Base-by-base conservation (phyloP, 179 eudicot species). In the Corrigiola litoralis region DNA sequence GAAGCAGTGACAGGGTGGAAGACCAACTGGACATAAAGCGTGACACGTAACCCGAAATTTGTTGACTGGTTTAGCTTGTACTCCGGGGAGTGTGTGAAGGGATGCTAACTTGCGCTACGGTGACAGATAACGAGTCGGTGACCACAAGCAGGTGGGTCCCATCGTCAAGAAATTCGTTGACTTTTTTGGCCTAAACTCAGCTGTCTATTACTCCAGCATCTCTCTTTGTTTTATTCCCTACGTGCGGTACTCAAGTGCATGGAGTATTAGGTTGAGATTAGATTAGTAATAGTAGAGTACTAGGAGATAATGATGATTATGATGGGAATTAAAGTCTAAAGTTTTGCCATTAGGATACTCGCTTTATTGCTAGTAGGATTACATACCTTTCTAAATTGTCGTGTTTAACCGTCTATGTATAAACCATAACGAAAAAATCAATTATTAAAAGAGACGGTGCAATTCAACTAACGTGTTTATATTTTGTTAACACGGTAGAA, bases 131-230 rank as follows among this genome's bases (percentile, higher is more conserved):
- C 27, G 12, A 69, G 53, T 53, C 61, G 68, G 57, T 70, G 74
- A 70, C 68, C 23, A 41, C 33, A 51, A 5, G n/a, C 24, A 12
- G 18, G 37, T 25, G 56, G 74, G 62, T 5, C 74, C 68, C 55
- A 36, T 16, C 2, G 62, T 62, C 21, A 55, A 70, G 47, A 70
- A 70, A 62, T 70, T 31, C 74, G 68, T 70, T 70, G 74, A 70
- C 74, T 46, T 69, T 70, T 42, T 16, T 32, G 33, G 29, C 28
- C 51, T 27, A 27, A 44, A 61, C n/a, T 28, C 52, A 42, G 34
- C 38, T 27, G 23, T 31, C 29, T 46, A n/a, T 61, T 12, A n/a
- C 36, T 36, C 42, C 36, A 1, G n/a, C n/a, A 42, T 1, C 5
- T 5, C 17, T 37, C 12, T 14, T 6, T 1, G 1, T 45, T 45